Conservation (phyloP, 2,329 filamentous ascomycete species). For the Aspergillus transmontanensis region DNA sequence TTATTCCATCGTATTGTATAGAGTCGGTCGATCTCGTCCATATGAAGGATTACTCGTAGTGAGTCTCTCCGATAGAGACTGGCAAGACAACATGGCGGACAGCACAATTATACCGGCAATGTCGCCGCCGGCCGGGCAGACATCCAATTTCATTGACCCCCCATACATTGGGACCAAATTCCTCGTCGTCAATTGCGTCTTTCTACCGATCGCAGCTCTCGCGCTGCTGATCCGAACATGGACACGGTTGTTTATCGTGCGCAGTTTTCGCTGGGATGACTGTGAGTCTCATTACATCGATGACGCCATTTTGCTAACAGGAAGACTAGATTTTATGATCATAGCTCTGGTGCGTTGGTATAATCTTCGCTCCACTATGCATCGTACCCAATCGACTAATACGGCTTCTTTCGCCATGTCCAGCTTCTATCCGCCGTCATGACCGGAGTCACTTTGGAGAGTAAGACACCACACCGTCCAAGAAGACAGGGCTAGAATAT, state of each 20-base stretch:
- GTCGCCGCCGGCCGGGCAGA: slow-evolving; percentile 27
- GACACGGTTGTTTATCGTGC: slow-evolving; percentile 30
- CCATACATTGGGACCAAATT: slow-evolving; percentile 24
- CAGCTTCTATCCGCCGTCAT: slow-evolving; percentile 26
- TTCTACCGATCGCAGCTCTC: slow-evolving; percentile 26
- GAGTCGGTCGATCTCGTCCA: not conserved
- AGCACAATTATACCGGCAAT: slow-evolving; percentile 25
- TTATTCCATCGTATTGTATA: not conserved
- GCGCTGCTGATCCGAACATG: slow-evolving; percentile 25
- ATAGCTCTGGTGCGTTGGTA: slow-evolving; percentile 19
- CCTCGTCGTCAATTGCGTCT: slow-evolving; percentile 31
- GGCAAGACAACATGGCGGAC: slow-evolving; percentile 16
- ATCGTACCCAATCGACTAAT: not conserved
- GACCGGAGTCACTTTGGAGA: slow-evolving; percentile 25
- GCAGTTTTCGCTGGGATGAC: slow-evolving; percentile 30
- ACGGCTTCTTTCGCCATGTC: not conserved
- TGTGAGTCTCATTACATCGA: slow-evolving; percentile 17
- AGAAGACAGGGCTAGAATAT: not conserved
- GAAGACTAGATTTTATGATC: slow-evolving; percentile 27
- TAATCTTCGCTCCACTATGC: not conserved
- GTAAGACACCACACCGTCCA: slow-evolving; percentile 16
- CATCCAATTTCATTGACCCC: slow-evolving; percentile 32
- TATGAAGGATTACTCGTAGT: not conserved
- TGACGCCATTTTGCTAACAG: slow-evolving; percentile 3
- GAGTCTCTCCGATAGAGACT: slow-evolving; percentile 3